phyloP scores from a whole-genome alignment of 2,329 filamentous ascomycete genomes.

The Trichoderma oligosporum region DNA sequence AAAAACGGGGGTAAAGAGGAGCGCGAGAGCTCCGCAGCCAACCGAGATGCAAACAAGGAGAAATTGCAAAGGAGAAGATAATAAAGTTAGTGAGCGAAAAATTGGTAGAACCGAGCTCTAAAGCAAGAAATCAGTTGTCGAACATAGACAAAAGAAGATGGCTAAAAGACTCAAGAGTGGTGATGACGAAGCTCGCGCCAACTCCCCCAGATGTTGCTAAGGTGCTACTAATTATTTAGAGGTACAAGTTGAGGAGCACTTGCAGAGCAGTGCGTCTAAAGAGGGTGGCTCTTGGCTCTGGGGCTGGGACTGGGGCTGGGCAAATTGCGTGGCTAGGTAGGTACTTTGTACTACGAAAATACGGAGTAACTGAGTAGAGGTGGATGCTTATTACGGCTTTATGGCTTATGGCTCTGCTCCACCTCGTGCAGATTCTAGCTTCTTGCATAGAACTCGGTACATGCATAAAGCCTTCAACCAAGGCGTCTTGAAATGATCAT shows the following conservation, averaged over 20 bases:
- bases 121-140: conserved; percentile 16
- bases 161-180: not conserved
- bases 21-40: conserved; percentile 27
- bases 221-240: conserved; percentile 10
- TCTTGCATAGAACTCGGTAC: not conserved
- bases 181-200: conserved; percentile 23
- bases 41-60: conserved; percentile 3
- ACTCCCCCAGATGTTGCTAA: conserved; percentile 14
- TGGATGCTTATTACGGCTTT: not conserved
- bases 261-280: not conserved
- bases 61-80: not conserved
- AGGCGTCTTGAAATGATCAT: not conserved
- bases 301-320: conserved; percentile 16
- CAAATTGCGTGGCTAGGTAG: conserved; percentile 22
- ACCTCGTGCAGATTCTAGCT: not conserved
- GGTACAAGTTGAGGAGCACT: conserved; percentile 9
- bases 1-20: conserved; percentile 21
- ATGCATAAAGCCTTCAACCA: not conserved
- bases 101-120: not conserved
- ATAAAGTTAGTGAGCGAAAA: not conserved
- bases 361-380: no score
- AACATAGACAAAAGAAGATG: conserved; percentile 7
- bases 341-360: no score
- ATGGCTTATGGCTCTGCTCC: not conserved
- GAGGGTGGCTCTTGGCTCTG: not conserved